Evolutionary conservation across 768 basidiomycete species (phyloP), one percentile per base, ranked within the genome.

Genomic region (Mycena albidolilacea): DNA sequence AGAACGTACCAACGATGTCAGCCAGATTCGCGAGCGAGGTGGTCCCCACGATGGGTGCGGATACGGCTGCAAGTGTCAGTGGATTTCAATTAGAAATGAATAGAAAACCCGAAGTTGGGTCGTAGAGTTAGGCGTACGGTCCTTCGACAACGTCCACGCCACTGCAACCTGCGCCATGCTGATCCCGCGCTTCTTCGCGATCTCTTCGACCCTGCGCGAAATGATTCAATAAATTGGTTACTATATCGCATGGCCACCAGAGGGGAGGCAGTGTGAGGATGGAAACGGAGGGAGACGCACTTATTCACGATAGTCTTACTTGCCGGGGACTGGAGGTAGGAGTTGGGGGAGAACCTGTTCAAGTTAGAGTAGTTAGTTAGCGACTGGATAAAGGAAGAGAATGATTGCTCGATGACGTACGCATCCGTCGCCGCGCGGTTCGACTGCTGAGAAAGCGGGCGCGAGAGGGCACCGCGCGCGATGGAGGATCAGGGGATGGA

Each of bases 91-190:
- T 6, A 48, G 5, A 19, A 50, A 19, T 23, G 23, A 4, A 15
- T 19, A 50, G 1, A 9, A 7, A 9, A 7, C 3, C 1, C 15
- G 6, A n/a, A n/a, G 5, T 15, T 23, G 2, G 23, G 23, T 23
- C 2, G 23, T 2, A 2, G 23, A 23, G 2, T 23, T 23, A 23
- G 23, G 23, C 30, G 14, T 15, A 77, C 81, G 79, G 58, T 80
- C 82, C 76, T 88, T 88, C 35, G 77, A 58, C 50, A 85, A 66
- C 0, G 78, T 78, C 87, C 87, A 88, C 2, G 86, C 86, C 19
- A 86, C 65, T 5, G 85, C 82, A 10, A 86, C 80, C 67, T 86
- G 85, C 2, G 86, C 86, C 88, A 90, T 89, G 23, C 80, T 81
- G 7, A 85, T 77, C 2, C 81, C 82, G 30, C 81, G 83, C 58